These are phyloP conservation scores for Leccinum rimulosum DNA, from an alignment of 768 basidiomycete genomes.

Conservation along the genomic window DNA sequence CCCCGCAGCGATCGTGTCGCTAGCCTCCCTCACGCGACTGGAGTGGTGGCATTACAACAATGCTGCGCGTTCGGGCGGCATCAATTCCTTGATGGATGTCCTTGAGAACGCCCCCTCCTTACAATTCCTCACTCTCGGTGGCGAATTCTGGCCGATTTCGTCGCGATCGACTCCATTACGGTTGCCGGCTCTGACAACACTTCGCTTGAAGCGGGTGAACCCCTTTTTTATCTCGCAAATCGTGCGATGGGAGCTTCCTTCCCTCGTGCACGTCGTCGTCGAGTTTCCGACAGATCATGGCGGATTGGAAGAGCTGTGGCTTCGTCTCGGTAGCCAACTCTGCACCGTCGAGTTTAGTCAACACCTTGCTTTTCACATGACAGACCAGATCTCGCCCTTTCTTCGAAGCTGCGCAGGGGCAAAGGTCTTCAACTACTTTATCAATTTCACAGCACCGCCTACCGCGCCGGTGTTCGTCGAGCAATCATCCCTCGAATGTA, in stretches of 20 bases:
- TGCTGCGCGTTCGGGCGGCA: conserved; percentile 61
- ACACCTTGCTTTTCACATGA: conserved; percentile 50
- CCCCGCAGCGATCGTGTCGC: conserved; percentile 43
- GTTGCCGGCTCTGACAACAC: conserved; percentile 48
- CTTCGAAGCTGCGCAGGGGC: conserved; percentile 46
- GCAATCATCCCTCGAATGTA: conserved; percentile 37
- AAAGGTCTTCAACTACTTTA: conserved; percentile 52
- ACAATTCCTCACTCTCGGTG: conserved; percentile 56
- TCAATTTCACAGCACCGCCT: conserved; percentile 45
- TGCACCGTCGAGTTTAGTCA: conserved; percentile 56
- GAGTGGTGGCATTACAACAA: conserved; percentile 65
- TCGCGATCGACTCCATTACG: conserved; percentile 26
- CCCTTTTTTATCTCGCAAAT: conserved; percentile 52
- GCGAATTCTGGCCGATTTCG: conserved; percentile 35
- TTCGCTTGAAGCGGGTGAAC: conserved; percentile 50
- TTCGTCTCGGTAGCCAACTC: conserved; percentile 47
- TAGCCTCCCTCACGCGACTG: conserved; percentile 55
- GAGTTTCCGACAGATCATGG: conserved; percentile 43
- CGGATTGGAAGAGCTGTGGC: conserved; percentile 47
- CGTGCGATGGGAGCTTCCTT: conserved; percentile 49
- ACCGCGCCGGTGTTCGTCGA: conserved; percentile 17
- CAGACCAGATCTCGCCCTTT: conserved; percentile 46
- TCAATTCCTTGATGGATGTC: conserved; percentile 57
- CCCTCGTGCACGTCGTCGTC: conserved; percentile 48
- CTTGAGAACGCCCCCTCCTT: conserved; percentile 53